Conservation (phyloP, 1,139 yeast genomes). For the Candida albicans region DNA sequence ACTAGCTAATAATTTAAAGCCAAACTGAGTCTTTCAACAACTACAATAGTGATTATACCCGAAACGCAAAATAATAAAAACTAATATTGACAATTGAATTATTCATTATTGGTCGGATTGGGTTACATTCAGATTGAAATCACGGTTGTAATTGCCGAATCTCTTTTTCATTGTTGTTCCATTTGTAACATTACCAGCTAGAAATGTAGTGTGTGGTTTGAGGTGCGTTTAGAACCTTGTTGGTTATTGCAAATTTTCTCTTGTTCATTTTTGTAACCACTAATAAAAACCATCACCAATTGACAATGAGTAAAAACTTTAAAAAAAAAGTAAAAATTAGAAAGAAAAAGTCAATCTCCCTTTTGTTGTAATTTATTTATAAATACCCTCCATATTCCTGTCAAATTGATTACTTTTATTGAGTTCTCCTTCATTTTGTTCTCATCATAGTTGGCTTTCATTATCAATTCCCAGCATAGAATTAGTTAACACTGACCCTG, state of each 20-base stretch:
- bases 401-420: background rate
- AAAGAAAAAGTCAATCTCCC: background rate
- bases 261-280: background rate
- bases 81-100: too few relatives aligned
- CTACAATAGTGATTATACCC: too few relatives aligned
- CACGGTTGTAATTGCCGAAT: background rate
- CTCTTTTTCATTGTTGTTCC: background rate
- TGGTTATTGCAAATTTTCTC: conserved; percentile 2
- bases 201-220: background rate
- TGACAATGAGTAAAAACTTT: background rate
- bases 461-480: background rate
- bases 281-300: background rate
- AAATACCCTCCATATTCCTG: background rate
- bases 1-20: too few relatives aligned
- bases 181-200: too few relatives aligned
- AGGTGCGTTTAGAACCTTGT: conserved; percentile 1
- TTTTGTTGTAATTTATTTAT: background rate
- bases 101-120: too few relatives aligned
- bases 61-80: too few relatives aligned
- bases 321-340: background rate
- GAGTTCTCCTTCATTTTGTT: background rate
- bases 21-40: too few relatives aligned
- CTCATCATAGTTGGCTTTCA: too few relatives aligned
- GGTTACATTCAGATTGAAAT: too few relatives aligned
- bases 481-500: background rate